Conservation (phyloP, 805 yeast genomes). For the Teunomyces atbi region DNA sequence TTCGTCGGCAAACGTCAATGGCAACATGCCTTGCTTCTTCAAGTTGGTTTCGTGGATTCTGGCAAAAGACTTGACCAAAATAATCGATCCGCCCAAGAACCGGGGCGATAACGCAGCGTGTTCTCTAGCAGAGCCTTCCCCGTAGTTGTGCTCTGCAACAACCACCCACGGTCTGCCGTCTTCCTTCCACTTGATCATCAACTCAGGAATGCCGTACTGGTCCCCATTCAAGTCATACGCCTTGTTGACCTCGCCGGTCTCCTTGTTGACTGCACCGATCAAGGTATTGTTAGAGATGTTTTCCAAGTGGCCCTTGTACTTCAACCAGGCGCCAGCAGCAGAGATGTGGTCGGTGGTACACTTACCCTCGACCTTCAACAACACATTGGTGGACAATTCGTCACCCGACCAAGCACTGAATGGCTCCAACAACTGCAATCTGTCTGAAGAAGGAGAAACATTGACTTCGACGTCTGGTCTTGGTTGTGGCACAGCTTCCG, state of each 20-base stretch:
- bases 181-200: slow-evolving; percentile 93
- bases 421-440: slow-evolving; percentile 88
- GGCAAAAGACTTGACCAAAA: slow-evolving; percentile 92
- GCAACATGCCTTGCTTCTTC: slow-evolving; percentile 97
- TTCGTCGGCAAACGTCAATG: slow-evolving; percentile 88
- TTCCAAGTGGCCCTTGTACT: slow-evolving; percentile 96
- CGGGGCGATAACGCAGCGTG: slow-evolving; percentile 97
- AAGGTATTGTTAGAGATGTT: slow-evolving; percentile 93
- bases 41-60: slow-evolving; percentile 97
- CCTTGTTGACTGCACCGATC: slow-evolving; percentile 95
- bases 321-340: slow-evolving; percentile 98
- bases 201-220: slow-evolving; percentile 82
- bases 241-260: slow-evolving; percentile 92
- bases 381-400: slow-evolving; percentile 72
- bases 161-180: slow-evolving; percentile 88
- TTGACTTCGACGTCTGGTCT: slow-evolving; percentile 56
- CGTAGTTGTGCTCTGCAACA: slow-evolving; percentile 97
- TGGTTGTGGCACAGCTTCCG: slow-evolving; percentile 66
- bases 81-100: slow-evolving; percentile 87
- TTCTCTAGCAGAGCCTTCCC: slow-evolving; percentile 99
- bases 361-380: slow-evolving; percentile 93
- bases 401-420: slow-evolving; percentile 83
- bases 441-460: slow-evolving; percentile 86
- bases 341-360: slow-evolving; percentile 98
- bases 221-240: slow-evolving; percentile 85